A percentile compares a stretch with the other conserved stretches of the same genome.
These are phyloP conservation scores for Acacia confusa DNA, from an alignment of 306 rosid genomes.

Conservation along the genomic window DNA sequence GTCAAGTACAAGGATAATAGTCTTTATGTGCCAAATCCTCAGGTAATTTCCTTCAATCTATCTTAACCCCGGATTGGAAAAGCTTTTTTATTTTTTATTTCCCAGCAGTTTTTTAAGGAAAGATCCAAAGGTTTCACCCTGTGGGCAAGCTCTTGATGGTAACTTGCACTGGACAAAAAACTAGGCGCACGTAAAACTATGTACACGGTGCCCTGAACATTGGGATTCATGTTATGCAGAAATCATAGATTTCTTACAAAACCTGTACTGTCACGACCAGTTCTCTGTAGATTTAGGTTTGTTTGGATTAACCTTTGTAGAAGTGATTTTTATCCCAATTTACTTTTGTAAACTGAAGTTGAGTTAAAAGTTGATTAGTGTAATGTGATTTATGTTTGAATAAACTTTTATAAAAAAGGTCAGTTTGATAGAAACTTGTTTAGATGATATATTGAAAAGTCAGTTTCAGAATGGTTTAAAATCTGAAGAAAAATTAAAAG, in stretches of 20 bases:
- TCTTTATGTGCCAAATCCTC: slow-evolving; percentile 90
- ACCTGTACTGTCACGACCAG: background rate
- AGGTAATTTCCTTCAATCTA: slow-evolving; percentile 48
- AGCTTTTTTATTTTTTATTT: background rate
- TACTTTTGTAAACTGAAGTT: too few species aligned
- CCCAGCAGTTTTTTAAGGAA: background rate
- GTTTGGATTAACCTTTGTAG: too few species aligned
- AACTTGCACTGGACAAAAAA: background rate
- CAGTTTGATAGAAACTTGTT: too few species aligned
- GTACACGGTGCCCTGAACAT: background rate
- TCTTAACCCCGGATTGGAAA: background rate
- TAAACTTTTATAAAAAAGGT: too few species aligned
- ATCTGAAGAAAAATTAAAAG: too few species aligned
- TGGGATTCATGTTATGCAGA: background rate
- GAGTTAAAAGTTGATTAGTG: too few species aligned
- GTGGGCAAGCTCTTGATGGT: background rate
- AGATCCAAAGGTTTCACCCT: background rate
- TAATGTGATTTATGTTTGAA: too few species aligned
- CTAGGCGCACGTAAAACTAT: background rate
- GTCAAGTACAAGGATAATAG: slow-evolving; percentile 89
- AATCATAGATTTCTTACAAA: background rate
- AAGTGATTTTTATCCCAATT: too few species aligned
- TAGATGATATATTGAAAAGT: too few species aligned
- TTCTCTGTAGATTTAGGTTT: background rate
- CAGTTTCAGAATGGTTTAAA: too few species aligned